phyloP scores from a whole-genome alignment of 208 protist species.

The Acanthamoeba lenticulata region DNA sequence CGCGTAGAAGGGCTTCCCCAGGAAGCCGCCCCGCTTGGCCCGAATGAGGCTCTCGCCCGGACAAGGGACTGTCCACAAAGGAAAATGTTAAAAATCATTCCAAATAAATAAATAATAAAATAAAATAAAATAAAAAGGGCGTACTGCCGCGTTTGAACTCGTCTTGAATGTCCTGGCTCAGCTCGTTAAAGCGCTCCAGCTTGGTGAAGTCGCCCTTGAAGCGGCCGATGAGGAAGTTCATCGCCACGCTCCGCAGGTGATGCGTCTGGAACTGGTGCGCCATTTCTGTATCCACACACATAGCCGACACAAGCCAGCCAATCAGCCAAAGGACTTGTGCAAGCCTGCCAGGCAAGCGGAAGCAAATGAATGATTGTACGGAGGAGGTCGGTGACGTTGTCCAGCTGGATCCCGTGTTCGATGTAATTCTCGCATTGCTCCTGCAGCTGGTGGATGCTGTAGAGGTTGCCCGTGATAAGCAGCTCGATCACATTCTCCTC shows the following conservation, averaged over 20 bases:
- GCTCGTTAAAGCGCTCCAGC: slow-evolving; percentile 21
- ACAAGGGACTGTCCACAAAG: neutral
- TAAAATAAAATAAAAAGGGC: neutral
- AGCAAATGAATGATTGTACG: too few relatives aligned
- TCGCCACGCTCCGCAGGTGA: slow-evolving; percentile 48
- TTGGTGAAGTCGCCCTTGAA: neutral
- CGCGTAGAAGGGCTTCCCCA: slow-evolving; percentile 26
- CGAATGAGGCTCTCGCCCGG: neutral
- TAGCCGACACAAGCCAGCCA: too few relatives aligned
- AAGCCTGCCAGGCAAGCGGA: too few relatives aligned
- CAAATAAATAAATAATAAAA: too few relatives aligned
- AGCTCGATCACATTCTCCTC: slow-evolving; percentile 59
- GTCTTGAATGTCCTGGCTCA: slow-evolving; percentile 36
- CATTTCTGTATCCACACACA: slow-evolving; percentile 30
- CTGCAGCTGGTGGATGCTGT: slow-evolving; percentile 51
- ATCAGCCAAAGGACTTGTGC: too few relatives aligned
- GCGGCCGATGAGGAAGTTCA: slow-evolving; percentile 15
- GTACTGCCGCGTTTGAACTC: slow-evolving; percentile 35
- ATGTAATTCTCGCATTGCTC: slow-evolving; percentile 64
- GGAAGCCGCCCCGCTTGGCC: neutral
- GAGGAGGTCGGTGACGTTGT: slow-evolving; percentile 55
- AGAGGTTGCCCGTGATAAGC: slow-evolving; percentile 51
- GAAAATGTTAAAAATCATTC: too few relatives aligned
- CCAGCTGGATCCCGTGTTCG: slow-evolving; percentile 32
- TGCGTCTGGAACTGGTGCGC: slow-evolving; percentile 53